Base-by-base conservation (phyloP, 169 alveolate genomes). In the Blepharisma undulans region DNA sequence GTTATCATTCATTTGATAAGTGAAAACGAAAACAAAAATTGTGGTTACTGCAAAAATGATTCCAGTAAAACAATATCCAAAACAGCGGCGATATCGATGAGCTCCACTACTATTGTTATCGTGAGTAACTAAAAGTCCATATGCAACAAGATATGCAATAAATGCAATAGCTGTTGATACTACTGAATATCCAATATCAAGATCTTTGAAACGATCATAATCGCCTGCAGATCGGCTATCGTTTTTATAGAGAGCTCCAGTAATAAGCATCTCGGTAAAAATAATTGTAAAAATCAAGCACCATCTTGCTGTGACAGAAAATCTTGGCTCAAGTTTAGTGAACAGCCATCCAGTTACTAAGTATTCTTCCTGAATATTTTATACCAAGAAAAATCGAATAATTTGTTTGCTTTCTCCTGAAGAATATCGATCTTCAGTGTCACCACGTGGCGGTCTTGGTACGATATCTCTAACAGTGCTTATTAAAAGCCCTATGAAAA, bases 341-440 rank as follows among this genome's bases (percentile, higher is more conserved):
- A 84, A n/a, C n/a, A 84, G 10, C 84, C 89, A 84, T 22, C 89
- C 89, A 22, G 89, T 36, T 2, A 84, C 32, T 22, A 84, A 59
- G 78, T 84, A 84, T 77, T 84, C 89, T 60, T 84, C 89, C 66
- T 48, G 66, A 48, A 48, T 48, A 48, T 48, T 48, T 48, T 48
- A 48, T 48, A 48, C 66, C 48, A 84, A 33, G 27, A 84, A 25
- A 59, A 48, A 84, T 5, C 89, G 4, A 29, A 33, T 22, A 7
- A 84, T 84, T 25, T 59, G 22, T 48, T 25, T 22, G 36, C 89
- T 84, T 84, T 84, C 89, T 21, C 89, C 89, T 25, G 79, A 32
- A 22, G 74, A 29, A 30, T 84, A 84, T 22, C 89, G 30, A 25
- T 84, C 48, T n/a, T n/a, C 27, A 4, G 74, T 60, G 16, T 84